phyloP scores from a whole-genome alignment of 192 early-diverging fungal genomes.

The Mortierella alpina region DNA sequence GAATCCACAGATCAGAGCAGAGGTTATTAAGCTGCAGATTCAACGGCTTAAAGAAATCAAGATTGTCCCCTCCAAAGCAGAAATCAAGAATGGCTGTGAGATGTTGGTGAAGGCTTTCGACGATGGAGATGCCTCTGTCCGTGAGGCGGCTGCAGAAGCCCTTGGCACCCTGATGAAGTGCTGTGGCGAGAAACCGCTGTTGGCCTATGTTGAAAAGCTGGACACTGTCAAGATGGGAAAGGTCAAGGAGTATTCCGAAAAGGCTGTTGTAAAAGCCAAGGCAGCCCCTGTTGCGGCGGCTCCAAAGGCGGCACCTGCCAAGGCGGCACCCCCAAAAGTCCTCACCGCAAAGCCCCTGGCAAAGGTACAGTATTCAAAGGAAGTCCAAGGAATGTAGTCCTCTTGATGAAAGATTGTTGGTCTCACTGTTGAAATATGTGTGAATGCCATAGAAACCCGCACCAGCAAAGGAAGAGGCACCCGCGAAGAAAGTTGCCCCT shows the following conservation, averaged over 20 bases:
- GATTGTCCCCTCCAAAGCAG: slow-evolving; percentile 78
- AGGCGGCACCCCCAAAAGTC: slow-evolving; percentile 16
- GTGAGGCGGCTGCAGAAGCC: slow-evolving; percentile 86
- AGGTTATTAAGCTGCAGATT: slow-evolving; percentile 78
- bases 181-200: slow-evolving; percentile 80
- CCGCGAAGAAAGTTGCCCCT: slow-evolving; percentile 8
- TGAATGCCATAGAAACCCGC: slow-evolving; percentile 38
- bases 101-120: slow-evolving; percentile 82
- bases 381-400: neutral
- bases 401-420: neutral
- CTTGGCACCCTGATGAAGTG: slow-evolving; percentile 92
- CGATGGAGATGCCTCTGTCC: slow-evolving; percentile 84
- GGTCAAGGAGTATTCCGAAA: slow-evolving; percentile 87
- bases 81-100: slow-evolving; percentile 84
- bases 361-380: slow-evolving; percentile 31
- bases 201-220: slow-evolving; percentile 81
- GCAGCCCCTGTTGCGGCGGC: slow-evolving; percentile 56
- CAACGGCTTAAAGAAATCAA: slow-evolving; percentile 80
- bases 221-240: slow-evolving; percentile 92
- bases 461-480: slow-evolving; percentile 27
- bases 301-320: slow-evolving; percentile 47
- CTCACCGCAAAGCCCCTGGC: slow-evolving; percentile 31
- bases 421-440: neutral
- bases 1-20: slow-evolving; percentile 91
- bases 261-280: slow-evolving; percentile 85